These are phyloP conservation scores for Monosiga brevicollis DNA, from an alignment of 78 protist genomes.

Conservation along the genomic window DNA sequence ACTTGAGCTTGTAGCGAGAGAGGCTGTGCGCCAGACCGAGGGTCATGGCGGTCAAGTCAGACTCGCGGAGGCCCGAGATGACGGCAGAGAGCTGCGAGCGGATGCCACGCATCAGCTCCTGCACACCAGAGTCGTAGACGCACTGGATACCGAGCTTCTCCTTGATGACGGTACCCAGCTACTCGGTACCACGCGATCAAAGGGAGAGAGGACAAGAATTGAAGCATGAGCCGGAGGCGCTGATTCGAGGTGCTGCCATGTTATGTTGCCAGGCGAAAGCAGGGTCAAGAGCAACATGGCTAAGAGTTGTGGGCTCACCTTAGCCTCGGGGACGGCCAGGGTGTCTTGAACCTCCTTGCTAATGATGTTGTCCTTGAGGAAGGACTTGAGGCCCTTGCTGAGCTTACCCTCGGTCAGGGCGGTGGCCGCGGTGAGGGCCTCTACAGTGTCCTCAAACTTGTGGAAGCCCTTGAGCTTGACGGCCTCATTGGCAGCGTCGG, in stretches of 20 bases:
- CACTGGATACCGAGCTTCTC: slow-evolving; percentile 59
- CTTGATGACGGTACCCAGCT: slow-evolving; percentile 83
- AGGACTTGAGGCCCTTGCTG: slow-evolving; percentile 64
- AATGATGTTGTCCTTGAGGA: slow-evolving; percentile 69
- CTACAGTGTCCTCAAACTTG: slow-evolving; percentile 72
- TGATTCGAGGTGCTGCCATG: too few relatives aligned
- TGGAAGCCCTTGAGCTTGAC: slow-evolving; percentile 75
- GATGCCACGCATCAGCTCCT: slow-evolving; percentile 69
- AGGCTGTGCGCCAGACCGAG: slow-evolving; percentile 93
- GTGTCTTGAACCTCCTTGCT: slow-evolving; percentile 49
- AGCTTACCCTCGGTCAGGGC: slow-evolving; percentile 73
- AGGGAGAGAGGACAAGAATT: too few relatives aligned
- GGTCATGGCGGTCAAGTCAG: slow-evolving; percentile 31
- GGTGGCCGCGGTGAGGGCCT: slow-evolving; percentile 84
- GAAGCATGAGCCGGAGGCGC: too few relatives aligned
- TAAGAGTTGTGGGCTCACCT: too few relatives aligned
- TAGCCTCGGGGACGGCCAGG: slow-evolving; percentile 79
- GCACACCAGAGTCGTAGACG: slow-evolving; percentile 24
- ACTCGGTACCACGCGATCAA: too few relatives aligned
- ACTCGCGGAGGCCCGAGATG: slow-evolving; percentile 31
- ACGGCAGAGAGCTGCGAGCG: slow-evolving; percentile 47
- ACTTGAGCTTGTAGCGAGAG: slow-evolving; percentile 90
- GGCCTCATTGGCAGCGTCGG: slow-evolving; percentile 16
- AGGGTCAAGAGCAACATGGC: too few relatives aligned
- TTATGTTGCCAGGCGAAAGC: too few relatives aligned